phyloP scores from a whole-genome alignment of 495 filamentous ascomycete genomes.

The Baudoinia panamericana region DNA sequence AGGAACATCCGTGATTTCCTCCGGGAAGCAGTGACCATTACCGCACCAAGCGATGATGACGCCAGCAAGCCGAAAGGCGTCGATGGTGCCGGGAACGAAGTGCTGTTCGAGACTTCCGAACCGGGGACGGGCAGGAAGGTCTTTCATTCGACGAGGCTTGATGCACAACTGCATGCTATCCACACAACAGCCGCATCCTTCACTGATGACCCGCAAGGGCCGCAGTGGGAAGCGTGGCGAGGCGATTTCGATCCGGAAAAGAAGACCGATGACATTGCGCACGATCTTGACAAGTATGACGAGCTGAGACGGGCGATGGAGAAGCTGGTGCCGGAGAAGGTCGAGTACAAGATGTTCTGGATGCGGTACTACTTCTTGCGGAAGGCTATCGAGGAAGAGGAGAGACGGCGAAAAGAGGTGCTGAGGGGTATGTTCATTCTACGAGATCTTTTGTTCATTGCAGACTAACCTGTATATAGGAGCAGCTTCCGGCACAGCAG shows the following conservation, averaged over 20 bases:
- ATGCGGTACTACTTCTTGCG: conserved; percentile 89
- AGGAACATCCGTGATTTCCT: conserved; percentile 83
- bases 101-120: conserved; percentile 87
- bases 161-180: conserved; percentile 89
- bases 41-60: conserved; percentile 27
- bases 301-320: conserved; percentile 89
- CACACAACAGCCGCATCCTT: conserved; percentile 80
- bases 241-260: conserved; percentile 64
- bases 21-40: conserved; percentile 76
- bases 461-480: conserved; percentile 7
- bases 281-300: conserved; percentile 73
- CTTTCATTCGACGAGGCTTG: conserved; percentile 85
- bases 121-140: conserved; percentile 68
- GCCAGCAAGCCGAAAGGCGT: conserved; percentile 14
- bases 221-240: conserved; percentile 62
- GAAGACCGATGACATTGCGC: conserved; percentile 74
- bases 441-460: neutral
- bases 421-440: conserved; percentile 58
- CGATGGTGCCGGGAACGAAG: conserved; percentile 24
- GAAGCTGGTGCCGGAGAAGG: conserved; percentile 79
- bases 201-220: conserved; percentile 60
- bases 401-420: conserved; percentile 77
- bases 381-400: conserved; percentile 89
- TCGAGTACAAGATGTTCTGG: conserved; percentile 87
- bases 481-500: conserved; percentile 46